Percentiles rank a stretch among this genome's conserved stretches.
These are phyloP conservation scores for Fusarium sp. DNA, from an alignment of 2,329 filamentous ascomycete species.

Conservation along the genomic window DNA sequence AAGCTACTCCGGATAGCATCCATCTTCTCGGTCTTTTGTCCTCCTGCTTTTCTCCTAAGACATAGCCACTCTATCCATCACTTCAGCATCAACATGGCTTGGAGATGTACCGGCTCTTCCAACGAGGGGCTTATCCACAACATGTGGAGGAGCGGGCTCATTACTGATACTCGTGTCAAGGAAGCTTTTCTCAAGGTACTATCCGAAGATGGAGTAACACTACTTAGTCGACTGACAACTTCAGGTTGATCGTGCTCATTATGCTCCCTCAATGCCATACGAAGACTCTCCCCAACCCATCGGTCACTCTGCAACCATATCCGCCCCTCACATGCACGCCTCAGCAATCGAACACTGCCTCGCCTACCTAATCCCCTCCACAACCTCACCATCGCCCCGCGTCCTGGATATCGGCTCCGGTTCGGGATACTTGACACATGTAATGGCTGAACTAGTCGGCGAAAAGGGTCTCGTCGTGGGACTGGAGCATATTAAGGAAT, in stretches of 20 bases:
- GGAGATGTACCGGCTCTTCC: conserved; percentile 81
- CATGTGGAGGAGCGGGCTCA: conserved; percentile 76
- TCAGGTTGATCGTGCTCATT: conserved; percentile 89
- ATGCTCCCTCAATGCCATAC: conserved; percentile 78
- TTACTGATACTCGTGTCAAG: conserved; percentile 77
- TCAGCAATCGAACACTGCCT: conserved; percentile 62
- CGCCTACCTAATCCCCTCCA: conserved; percentile 53
- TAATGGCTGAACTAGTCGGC: conserved; percentile 82
- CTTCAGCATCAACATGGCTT: conserved; percentile 75
- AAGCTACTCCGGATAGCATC: conserved; percentile 2
- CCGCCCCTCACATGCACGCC: conserved; percentile 71
- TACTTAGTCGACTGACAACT: background rate
- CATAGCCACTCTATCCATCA: background rate
- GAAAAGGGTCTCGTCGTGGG: conserved; percentile 68
- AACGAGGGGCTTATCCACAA: conserved; percentile 84
- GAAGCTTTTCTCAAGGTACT: conserved; percentile 81
- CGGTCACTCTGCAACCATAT: conserved; percentile 67
- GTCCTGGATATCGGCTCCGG: conserved; percentile 81
- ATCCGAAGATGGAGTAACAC: background rate
- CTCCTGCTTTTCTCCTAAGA: conserved; percentile 3
- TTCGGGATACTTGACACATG: conserved; percentile 86
- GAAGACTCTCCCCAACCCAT: conserved; percentile 66
- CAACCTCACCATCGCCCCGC: conserved; percentile 53
- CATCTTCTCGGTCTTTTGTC: background rate
- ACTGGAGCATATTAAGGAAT: conserved; percentile 76